A percentile compares a stretch with the other conserved stretches of the same genome.
These are phyloP conservation scores for Ephemerocybe angulata DNA, from an alignment of 768 basidiomycete species.

Conservation along the genomic window DNA sequence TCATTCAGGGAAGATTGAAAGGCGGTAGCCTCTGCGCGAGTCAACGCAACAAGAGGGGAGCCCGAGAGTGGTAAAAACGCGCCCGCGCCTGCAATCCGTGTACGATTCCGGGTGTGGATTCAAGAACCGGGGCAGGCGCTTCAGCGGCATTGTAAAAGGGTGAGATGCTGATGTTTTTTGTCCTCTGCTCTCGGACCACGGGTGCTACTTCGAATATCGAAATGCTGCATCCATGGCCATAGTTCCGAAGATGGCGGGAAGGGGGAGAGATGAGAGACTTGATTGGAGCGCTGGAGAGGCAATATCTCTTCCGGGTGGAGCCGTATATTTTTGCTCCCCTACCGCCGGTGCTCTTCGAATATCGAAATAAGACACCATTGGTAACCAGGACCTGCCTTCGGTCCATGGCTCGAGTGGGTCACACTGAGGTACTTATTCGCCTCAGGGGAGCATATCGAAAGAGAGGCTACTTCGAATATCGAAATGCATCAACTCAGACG, in stretches of 20 bases:
- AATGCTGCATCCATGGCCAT: not conserved
- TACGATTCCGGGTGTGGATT: no score
- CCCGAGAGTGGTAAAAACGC: no score
- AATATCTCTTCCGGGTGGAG: not conserved
- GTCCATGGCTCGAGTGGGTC: not conserved
- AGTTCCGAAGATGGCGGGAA: not conserved
- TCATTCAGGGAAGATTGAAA: no score
- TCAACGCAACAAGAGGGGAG: no score
- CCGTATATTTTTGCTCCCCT: not conserved
- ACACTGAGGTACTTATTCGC: not conserved
- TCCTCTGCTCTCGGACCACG: no score
- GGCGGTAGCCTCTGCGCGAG: no score
- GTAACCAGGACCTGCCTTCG: not conserved
- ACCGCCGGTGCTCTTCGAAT: no score
- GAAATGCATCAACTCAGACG: not conserved
- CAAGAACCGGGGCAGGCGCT: no score
- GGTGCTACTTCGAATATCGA: not conserved
- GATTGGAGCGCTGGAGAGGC: not conserved
- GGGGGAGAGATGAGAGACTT: not conserved
- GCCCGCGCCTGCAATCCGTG: no score
- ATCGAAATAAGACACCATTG: not conserved
- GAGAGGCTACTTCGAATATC: not conserved
- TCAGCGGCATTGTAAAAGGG: no score
- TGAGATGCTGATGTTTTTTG: no score
- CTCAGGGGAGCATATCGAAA: not conserved